Evolutionary conservation across 257 asterid genomes (phyloP), one percentile per base, ranked within the genome.

Genomic region (Fraxinus cuspidata): DNA sequence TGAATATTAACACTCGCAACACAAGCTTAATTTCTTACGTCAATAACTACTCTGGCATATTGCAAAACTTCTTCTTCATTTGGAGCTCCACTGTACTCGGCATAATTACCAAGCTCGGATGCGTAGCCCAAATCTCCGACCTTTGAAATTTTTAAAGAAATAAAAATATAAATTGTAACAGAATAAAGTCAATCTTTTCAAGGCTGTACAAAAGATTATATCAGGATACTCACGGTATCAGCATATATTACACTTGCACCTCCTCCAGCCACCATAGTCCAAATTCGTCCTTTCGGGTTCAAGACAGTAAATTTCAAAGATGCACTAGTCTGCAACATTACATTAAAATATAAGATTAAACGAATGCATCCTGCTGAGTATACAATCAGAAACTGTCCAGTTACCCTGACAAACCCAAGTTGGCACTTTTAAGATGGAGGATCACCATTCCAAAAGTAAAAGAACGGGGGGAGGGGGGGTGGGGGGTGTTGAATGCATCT

Each of bases 261-360:
- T 63, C 98, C 98, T 74, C 98, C 97, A 79, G 98, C 98, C 42
- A 94, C 98, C 98, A 92, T 94, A 73, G 98, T 94, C 98, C 98
- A 94, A 77, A 94, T 94, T 60, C 98, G 93, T 28, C 97, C 98
- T 92, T 94, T 91, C 21, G 96, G 97, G 82, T 94, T 94, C 89
- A 94, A 78, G 74, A 94, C 97, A 37, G 98, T 94, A 73, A 94
- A 94, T 82, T 94, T 94, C 86, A 94, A 84, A 10, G 98, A 94
- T 64, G 98, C 97, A 81, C 98, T 94, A 31, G 98, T 94, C 98
- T 94, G 89, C 83, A 82, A 81, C 63, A 81, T 72, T 75, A 72
- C 60, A 71, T 71, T 28, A 75, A 72, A 77, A 9, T 10, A 25
- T 11, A 56, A 16, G 51, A 73, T 47, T 27, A 32, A 67, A 51